Evolutionary conservation across 2,329 filamentous ascomycete species (phyloP).

Genomic region (Hypoxylon sp.): DNA sequence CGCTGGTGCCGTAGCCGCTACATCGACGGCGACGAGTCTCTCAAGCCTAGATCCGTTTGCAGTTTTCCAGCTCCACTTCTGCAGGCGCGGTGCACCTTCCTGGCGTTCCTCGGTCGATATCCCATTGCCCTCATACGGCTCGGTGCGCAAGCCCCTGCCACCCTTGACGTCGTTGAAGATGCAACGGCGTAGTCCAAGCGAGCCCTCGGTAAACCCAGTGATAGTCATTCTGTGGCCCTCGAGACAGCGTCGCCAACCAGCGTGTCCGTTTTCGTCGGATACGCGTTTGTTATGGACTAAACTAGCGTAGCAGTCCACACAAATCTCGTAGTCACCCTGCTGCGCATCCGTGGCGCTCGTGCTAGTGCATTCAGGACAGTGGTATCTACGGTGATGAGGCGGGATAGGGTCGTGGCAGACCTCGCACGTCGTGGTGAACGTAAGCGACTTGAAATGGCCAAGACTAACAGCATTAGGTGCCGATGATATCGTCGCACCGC

Average conservation of each 20-base stretch:
- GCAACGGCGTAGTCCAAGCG: slow-evolving; percentile 76
- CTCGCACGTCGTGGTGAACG: slow-evolving; percentile 83
- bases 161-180: slow-evolving; percentile 83
- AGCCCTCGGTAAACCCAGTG: slow-evolving; percentile 79
- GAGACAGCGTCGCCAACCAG: slow-evolving; percentile 87
- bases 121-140: slow-evolving; percentile 58
- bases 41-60: slow-evolving; percentile 57
- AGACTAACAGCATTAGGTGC: slow-evolving; percentile 63
- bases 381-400: slow-evolving; percentile 78
- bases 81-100: slow-evolving; percentile 53
- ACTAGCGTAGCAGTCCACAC: slow-evolving; percentile 80
- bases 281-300: slow-evolving; percentile 76
- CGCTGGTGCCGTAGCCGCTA: slow-evolving; percentile 61
- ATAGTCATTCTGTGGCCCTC: slow-evolving; percentile 88
- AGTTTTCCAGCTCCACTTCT: slow-evolving; percentile 68
- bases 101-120: slow-evolving; percentile 46
- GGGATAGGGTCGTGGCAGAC: slow-evolving; percentile 81
- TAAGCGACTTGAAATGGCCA: slow-evolving; percentile 75
- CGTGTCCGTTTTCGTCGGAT: slow-evolving; percentile 79
- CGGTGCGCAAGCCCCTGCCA: slow-evolving; percentile 76
- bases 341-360: slow-evolving; percentile 61
- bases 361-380: slow-evolving; percentile 82
- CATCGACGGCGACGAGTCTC: slow-evolving; percentile 67
- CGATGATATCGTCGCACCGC: slow-evolving; percentile 63
- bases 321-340: slow-evolving; percentile 89